These are phyloP conservation scores for Candida xiaguanensis DNA, from an alignment of 805 yeast genomes.

Conservation along the genomic window DNA sequence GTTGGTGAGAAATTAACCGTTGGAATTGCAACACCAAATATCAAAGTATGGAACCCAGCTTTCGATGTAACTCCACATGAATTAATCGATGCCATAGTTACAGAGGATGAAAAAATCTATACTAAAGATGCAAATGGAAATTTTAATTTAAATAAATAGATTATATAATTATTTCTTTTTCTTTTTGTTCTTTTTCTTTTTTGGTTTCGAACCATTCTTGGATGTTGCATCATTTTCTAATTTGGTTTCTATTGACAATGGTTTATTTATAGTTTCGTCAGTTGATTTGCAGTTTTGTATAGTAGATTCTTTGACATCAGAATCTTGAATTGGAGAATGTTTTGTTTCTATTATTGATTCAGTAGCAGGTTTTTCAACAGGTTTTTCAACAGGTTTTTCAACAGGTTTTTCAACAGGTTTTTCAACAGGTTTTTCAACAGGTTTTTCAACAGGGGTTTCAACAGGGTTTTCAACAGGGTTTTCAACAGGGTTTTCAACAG, in stretches of 20 bases:
- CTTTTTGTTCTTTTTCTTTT: conserved; percentile 15
- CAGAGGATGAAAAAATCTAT: conserved; percentile 62
- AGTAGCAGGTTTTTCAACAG: background rate
- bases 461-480: too few relatives aligned
- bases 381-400: background rate
- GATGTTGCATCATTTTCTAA: background rate
- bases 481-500: background rate
- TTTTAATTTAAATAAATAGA: conserved; percentile 37
- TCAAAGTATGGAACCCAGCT: conserved; percentile 93
- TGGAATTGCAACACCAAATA: conserved; percentile 80
- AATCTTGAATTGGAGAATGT: too few relatives aligned
- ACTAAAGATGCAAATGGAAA: conserved; percentile 48
- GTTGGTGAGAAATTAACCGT: conserved; percentile 47
- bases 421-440: background rate
- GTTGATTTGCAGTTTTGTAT: too few relatives aligned
- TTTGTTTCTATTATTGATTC: background rate
- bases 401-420: background rate
- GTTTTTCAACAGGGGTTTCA: too few relatives aligned
- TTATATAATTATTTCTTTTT: conserved; percentile 8
- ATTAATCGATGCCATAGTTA: conserved; percentile 82
- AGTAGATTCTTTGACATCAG: too few relatives aligned
- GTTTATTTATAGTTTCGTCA: too few relatives aligned
- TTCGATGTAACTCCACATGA: conserved; percentile 89
- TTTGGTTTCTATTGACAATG: background rate
- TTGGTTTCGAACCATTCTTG: conserved; percentile 5